Base-by-base conservation (phyloP, 2,329 filamentous ascomycete species). In the Venturia nashicola region DNA sequence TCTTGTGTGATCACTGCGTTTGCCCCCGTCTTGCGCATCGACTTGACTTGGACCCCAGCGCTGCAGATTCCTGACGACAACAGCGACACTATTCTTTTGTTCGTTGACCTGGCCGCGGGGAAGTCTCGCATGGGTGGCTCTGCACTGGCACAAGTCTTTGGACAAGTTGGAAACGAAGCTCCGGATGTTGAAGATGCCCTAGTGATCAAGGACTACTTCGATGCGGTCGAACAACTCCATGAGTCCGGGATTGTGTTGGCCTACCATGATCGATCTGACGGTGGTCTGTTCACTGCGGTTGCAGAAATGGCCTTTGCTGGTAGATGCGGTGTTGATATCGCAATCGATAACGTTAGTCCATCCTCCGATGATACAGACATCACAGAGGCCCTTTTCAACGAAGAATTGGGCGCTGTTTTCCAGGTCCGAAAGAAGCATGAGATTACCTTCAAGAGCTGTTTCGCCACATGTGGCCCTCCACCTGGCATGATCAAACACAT, bases 231-330 rank as follows among this genome's bases (percentile, higher is more conserved):
- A 69, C 79, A 84, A 70, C 76, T 88, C 2, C 84, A 87, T 69
- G 84, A 89, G 68, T 77, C 83, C 36, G 83, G 83, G 32, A 82
- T 89, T 65, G 92, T 97, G 12, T 83, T 97, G 27, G 93, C 93
- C 3, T 97, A 97, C 74, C 94, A 97, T 74, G 94, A 97, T 75
- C 84, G 89, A 59, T 97, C 91, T 0, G 93, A 97, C 73, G 94
- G 93, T 74, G 94, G 94, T 71, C 79, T 97, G 11, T 84, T 97
- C 72, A 94, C 93, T 0, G 92, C 93, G 6, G 78, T 97, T 42
- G 90, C 87, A 2, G 94, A 99, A 77, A 97, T 97, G 94, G 95
- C 96, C 85, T 97, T 97, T 73, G 93, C 94, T 40, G 94, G 94
- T 36, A 88, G 92, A 64, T 95, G 90, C 71, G 94, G 93, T 66